Base-by-base conservation (phyloP, 148 eudicot genomes). In the Rhododendron kiyosumense region DNA sequence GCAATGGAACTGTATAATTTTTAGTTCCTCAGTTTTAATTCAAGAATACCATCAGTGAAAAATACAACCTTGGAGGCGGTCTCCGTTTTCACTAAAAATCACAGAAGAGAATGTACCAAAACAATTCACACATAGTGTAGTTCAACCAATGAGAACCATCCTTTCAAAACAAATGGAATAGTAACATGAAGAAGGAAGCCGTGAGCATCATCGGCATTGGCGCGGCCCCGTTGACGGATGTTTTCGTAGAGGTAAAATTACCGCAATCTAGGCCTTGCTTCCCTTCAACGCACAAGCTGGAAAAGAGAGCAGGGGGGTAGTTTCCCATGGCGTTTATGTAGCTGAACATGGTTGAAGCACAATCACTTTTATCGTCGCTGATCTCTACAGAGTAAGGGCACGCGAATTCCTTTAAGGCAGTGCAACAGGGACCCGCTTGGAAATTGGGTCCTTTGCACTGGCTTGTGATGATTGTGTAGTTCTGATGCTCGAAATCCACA, bases 371-470 rank as follows among this genome's bases (percentile, higher is more conserved):
- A 82, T 48, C 24, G 87, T 94, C 94, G 52, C 89, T 93, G 69
- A 94, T 71, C 13, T 92, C 69, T 0, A 91, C 90, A 0, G 85
- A 52, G 5, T 54, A 83, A 38, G 94, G 94, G 91, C 96, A 94
- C 3, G 96, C 92, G 30, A 94, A 89, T 81, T 92, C 87, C 87
- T 86, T 90, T 78, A 94, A 90, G 32, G 94, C 90, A 2, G 78
- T 43, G 48, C 96, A 94, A 63, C 96, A 94, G 15, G 17, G 41
- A 10, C 87, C 86, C 3, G 89, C 81, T 5, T 88, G 4, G 82
- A 91, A 94, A 43, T 88, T 89, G 2, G 99, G 99, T 73, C 99
- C 98, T 88, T 95, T 96, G 89, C 99, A 96, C 85, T 92, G 90
- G 92, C 93, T 93, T 82, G 97, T 96, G 49, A 96, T 90, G 85